Evolutionary conservation across 176 grass and related monocot species (phyloP), one percentile per base, ranked within the genome.

Genomic region (Thalia dealbata): DNA sequence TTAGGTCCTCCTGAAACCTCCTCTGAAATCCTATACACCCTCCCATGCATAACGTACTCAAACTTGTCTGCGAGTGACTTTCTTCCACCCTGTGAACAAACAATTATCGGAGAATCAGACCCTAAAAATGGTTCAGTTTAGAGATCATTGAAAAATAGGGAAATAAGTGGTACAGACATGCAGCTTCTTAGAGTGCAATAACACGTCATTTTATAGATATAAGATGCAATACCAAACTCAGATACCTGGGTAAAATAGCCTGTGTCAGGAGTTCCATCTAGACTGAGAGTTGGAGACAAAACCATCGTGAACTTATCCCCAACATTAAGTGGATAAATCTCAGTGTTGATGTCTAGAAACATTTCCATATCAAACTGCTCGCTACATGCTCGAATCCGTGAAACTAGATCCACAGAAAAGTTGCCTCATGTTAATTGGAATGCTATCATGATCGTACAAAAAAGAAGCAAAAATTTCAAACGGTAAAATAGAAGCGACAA

Each of bases 41-140:
- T 96, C 44, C 89, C 89, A 42, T 96, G 93, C 93, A 96, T 92
- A 32, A 90, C 89, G 73, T 92, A 96, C 14, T 96, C 89, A 41
- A 79, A 96, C 45, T 81, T 86, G 70, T 96, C 89, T 8, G 93
- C 93, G 27, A 90, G 81, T 18, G 85, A 81, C 86, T 92, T 88
- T 69, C 82, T 82, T 46, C 81, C 79, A 75, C 58, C 82, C 93
- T 96, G 89, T 81, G 76, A 23, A 42, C 46, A 28, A 52, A 38
- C 32, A 38, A 38, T 38, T 38, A 38, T 38, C 4, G 1, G 32
- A 38, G 32, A 38, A 38, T 38, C 32, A 38, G 4, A 38, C 32
- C 32, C 32, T 38, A 4, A 38, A 38, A 4, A 38, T 38, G 32
- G 32, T 38, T 38, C 32, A 38, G 1, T 4, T 38, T 4, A 38